Evolutionary conservation across 257 asterid species (phyloP).

Genomic region (Solanum ossicruentum): DNA sequence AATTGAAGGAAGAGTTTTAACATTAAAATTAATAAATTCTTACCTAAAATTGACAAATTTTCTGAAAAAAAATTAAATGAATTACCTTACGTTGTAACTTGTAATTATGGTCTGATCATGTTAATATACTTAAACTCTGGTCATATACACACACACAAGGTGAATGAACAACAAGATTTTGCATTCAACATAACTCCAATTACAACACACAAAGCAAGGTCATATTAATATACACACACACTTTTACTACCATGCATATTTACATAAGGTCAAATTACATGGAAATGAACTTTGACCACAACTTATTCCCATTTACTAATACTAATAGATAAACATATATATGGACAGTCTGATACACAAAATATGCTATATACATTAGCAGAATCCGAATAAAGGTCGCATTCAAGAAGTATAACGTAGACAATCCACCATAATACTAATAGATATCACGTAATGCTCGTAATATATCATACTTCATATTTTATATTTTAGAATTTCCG

Average conservation of each 20-base stretch:
- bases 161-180: not conserved
- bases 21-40: too few species aligned
- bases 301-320: not conserved
- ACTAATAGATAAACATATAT: not conserved
- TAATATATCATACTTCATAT: not conserved
- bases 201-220: not conserved
- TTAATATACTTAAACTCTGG: not conserved
- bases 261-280: not conserved
- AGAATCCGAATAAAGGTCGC: fast-evolving
- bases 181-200: not conserved
- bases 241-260: not conserved
- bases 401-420: not conserved
- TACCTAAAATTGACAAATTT: too few species aligned
- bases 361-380: fast-evolving
- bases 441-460: not conserved
- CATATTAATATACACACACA: not conserved
- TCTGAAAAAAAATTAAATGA: too few species aligned
- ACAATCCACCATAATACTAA: not conserved
- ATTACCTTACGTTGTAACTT: not conserved
- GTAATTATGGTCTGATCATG: not conserved
- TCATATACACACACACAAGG: not conserved
- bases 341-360: not conserved
- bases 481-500: not conserved
- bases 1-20: not conserved
- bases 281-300: not conserved